Base-by-base conservation (phyloP, 2,329 filamentous ascomycete genomes). In the Colletotrichum brevisporum region DNA sequence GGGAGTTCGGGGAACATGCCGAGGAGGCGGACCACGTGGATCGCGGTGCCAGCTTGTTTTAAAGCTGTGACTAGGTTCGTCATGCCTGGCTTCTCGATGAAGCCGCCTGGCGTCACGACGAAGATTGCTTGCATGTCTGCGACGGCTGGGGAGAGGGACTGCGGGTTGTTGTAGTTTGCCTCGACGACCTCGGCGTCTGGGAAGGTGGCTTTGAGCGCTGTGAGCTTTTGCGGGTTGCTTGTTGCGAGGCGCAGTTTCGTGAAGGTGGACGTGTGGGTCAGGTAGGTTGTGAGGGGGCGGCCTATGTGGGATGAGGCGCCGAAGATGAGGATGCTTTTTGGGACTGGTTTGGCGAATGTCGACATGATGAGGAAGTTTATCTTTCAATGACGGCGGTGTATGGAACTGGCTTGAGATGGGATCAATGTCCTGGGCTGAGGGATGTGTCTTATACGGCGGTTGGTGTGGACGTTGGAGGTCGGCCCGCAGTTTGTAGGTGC, bases 261-360 rank as follows among this genome's bases (percentile, higher is more conserved):
- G 2, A 3, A 1, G 0, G 61, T 43, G 21, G 61, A 52, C n/a
- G 56, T 43, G 2, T 16, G n/a, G 15, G 13, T 12, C 0, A 63
- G 45, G 13, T 51, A 57, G 18, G 50, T 15, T 2, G 61, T 18
- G 12, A 63, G 31, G 13, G 52, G 61, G 16, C 31, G 43, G 15
- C 61, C 61, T 15, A 63, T 63, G 15, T 63, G 61, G 10, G 27
- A 52, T 6, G 61, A 41, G 2, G 61, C 61, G 18, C 61, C 61
- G 9, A 57, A 57, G 21, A 57, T 51, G 13, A 63, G 52, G 27
- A 63, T 57, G 21, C 18, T 57, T 10, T 43, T 41, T 5, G 61
- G 61, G 6, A 56, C 39, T 9, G 52, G 26, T 21, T 57, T 63
- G 1, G 41, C 9, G 10, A 57, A 63, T 12, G n/a, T 15, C 1